phyloP scores from a whole-genome alignment of 257 asterid genomes.

The Eucommia ulmoides region DNA sequence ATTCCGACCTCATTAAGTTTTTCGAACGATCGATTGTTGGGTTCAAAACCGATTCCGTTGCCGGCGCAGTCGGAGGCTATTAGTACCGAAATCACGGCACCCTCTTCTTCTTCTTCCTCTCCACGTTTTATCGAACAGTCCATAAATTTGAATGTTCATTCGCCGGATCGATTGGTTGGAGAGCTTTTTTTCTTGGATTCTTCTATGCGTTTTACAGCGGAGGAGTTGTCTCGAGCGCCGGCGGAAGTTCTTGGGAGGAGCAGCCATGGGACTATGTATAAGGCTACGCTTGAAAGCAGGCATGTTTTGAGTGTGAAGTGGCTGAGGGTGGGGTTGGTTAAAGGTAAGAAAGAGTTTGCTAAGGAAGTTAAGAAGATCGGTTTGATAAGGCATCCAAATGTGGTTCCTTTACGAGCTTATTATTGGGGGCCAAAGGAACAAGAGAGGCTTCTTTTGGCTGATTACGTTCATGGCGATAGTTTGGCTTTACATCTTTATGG shows the following conservation, averaged over 20 bases:
- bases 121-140: conserved; percentile 61
- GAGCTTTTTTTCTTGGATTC: conserved; percentile 68
- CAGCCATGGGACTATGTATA: conserved; percentile 86
- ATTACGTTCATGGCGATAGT: conserved; percentile 76
- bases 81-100: too few species aligned
- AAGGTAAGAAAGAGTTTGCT: conserved; percentile 76
- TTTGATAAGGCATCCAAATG: conserved; percentile 46
- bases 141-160: conserved; percentile 52
- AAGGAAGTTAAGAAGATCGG: conserved; percentile 85
- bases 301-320: conserved; percentile 86
- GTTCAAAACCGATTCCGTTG: too few species aligned
- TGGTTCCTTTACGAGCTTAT: conserved; percentile 65
- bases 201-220: conserved; percentile 65
- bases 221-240: conserved; percentile 87
- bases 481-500: conserved; percentile 88
- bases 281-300: conserved; percentile 72
- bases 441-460: conserved; percentile 78
- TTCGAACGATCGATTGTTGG: too few species aligned
- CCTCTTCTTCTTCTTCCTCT: too few species aligned
- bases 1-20: too few species aligned
- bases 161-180: conserved; percentile 89
- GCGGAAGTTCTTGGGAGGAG: conserved; percentile 96
- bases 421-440: conserved; percentile 95
- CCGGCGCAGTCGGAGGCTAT: too few species aligned
- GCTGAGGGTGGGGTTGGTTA: conserved; percentile 87